These are phyloP conservation scores for Sphaerulina musiva DNA, from an alignment of 2,329 filamentous ascomycete genomes.

Conservation along the genomic window DNA sequence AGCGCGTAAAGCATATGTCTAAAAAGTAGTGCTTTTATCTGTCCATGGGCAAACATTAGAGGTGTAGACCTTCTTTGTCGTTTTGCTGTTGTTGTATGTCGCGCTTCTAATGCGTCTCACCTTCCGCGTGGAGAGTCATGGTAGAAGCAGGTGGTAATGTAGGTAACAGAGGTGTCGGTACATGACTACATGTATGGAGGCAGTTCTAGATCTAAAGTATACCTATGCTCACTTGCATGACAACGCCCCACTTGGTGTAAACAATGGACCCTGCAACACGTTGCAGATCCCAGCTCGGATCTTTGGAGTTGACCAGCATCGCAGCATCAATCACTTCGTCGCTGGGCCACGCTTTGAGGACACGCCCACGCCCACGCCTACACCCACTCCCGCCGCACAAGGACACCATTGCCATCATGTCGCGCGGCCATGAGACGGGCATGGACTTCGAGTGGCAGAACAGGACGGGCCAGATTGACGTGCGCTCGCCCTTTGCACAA, in stretches of 20 bases:
- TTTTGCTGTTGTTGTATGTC: too few relatives aligned
- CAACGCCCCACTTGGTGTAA: neutral
- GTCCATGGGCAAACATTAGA: too few relatives aligned
- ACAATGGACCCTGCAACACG: neutral
- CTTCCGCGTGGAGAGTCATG: too few relatives aligned
- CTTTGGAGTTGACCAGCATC: neutral
- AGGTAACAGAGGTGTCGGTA: too few relatives aligned
- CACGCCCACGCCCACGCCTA: constrained; percentile 2
- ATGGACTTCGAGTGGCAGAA: constrained; percentile 53
- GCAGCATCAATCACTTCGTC: constrained; percentile 1
- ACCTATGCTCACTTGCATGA: neutral
- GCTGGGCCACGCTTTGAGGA: neutral
- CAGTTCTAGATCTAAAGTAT: too few relatives aligned
- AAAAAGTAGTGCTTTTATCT: too few relatives aligned
- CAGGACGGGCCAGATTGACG: constrained; percentile 41
- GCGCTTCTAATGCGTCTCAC: too few relatives aligned
- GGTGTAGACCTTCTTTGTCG: too few relatives aligned
- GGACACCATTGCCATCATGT: constrained; percentile 21
- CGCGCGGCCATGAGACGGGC: constrained; percentile 39
- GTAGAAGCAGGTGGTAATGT: too few relatives aligned
- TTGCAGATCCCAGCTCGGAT: neutral
- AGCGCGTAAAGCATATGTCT: too few relatives aligned
- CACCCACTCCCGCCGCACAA: neutral
- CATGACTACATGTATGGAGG: too few relatives aligned
- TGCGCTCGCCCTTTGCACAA: constrained; percentile 43